Evolutionary conservation across 345 rosid genomes (phyloP).

Genomic region (Mercurialis annua): DNA sequence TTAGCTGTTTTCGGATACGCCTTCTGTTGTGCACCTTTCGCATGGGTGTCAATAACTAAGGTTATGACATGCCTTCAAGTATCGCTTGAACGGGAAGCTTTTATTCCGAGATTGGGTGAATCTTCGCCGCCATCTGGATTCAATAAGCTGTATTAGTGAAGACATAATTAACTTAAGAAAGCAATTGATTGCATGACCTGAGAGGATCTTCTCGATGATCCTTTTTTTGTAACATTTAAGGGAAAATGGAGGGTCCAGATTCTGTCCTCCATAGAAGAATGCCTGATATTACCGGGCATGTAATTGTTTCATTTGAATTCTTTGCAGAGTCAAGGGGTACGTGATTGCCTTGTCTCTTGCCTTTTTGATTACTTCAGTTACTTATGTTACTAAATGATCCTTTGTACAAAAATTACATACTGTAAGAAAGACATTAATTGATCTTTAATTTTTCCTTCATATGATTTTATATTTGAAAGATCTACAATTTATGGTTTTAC

Average conservation of each 20-base stretch:
- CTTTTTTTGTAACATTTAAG: background rate
- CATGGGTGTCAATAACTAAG: slow-evolving; percentile 56
- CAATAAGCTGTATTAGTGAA: slow-evolving; percentile 21
- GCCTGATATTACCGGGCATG: background rate
- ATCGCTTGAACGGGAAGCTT: slow-evolving; percentile 66
- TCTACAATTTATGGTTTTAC: too few species aligned
- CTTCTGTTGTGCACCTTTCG: slow-evolving; percentile 68
- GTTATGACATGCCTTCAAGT: slow-evolving; percentile 58
- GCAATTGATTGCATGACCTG: background rate
- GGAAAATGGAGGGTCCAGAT: background rate
- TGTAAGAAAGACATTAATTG: too few species aligned
- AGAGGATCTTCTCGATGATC: background rate
- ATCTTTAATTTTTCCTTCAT: too few species aligned
- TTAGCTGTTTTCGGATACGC: slow-evolving; percentile 68
- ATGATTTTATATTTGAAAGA: too few species aligned
- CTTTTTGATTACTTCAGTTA: background rate
- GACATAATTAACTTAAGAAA: too few species aligned
- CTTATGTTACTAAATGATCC: background rate
- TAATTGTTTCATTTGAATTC: slow-evolving; percentile 3
- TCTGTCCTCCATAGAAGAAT: background rate
- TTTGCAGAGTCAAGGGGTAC: background rate
- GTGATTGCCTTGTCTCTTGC: background rate
- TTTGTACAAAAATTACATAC: slow-evolving; percentile 1
- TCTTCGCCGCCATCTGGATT: slow-evolving; percentile 27
- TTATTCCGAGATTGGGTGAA: slow-evolving; percentile 58